Evolutionary conservation across 2,329 filamentous ascomycete species (phyloP), one percentile per base, ranked within the genome.

Genomic region (Hypoxylon rubiginosum): DNA sequence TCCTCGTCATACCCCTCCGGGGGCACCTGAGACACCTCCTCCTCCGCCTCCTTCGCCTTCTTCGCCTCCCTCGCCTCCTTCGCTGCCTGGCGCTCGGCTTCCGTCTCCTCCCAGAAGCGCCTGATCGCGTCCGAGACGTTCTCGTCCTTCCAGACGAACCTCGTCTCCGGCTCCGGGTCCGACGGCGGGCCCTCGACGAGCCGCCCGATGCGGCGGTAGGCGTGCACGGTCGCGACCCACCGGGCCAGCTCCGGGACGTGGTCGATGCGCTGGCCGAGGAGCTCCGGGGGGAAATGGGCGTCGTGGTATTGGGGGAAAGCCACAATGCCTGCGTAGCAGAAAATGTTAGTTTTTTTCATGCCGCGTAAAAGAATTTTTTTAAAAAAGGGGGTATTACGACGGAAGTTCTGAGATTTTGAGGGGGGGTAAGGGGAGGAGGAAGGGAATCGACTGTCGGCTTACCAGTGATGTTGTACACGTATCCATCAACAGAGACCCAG

Each of bases 381-480:
- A 11, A 8, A 3, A 6, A 28, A 28, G 2, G 21, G 46, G 24
- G 24, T n/a, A 4, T 32, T 3, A 21, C 17, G 17, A 9, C 8
- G 41, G 9, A 28, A 7, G 7, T 7, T 7, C 26, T 3, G 7
- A 28, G 26, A 28, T 28, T 7, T 28, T 3, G 26, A 28, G 26
- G 26, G 1, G 6, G 13, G 28, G 26, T 32, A 8, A 17, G 46
- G 13, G 13, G 21, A 21, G 9, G 19, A 15, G 46, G 4, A 11
- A 11, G 17, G 24, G 26, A 48, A 24, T 17, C 9, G 43, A 4
- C 4, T 26, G 43, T 19, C 5, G 28, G n/a, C 53, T 34, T 56
- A 56, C 53, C 41, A 11, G 53, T 48, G 9, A 56, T 26, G 24
- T 48, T 34, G 26, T 46, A 56, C 10, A 56, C 41, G n/a, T 56